phyloP scores from a whole-genome alignment of 1,284 basidiomycete species.

The Trichosporon asahii region DNA sequence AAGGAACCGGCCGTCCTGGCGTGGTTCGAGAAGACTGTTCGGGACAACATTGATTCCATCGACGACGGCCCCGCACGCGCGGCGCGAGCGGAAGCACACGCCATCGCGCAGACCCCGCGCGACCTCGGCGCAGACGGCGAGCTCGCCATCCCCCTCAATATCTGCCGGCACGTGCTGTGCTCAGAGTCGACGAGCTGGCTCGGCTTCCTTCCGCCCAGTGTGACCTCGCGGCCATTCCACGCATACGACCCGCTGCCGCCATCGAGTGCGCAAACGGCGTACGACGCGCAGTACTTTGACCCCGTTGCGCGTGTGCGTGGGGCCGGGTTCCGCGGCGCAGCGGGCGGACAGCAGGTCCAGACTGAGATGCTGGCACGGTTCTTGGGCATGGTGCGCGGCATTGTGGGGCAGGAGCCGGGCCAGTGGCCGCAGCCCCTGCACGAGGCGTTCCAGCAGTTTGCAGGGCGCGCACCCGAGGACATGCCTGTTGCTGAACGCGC shows the following conservation, averaged over 20 bases:
- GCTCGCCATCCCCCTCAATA: slow-evolving; percentile 47
- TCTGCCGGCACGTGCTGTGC: slow-evolving; percentile 72
- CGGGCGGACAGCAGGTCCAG: slow-evolving; percentile 5
- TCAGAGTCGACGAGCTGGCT: slow-evolving; percentile 62
- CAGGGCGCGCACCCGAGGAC: slow-evolving; percentile 16
- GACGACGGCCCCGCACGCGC: slow-evolving; percentile 29
- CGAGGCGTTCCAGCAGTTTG: slow-evolving; percentile 21
- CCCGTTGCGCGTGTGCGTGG: slow-evolving; percentile 21
- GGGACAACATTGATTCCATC: slow-evolving; percentile 27
- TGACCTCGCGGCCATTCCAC: slow-evolving; percentile 54
- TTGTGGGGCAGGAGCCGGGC: slow-evolving; percentile 15
- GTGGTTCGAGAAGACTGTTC: slow-evolving; percentile 65
- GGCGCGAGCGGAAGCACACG: slow-evolving; percentile 37
- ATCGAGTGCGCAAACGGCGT: slow-evolving; percentile 57
- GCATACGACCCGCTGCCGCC: slow-evolving; percentile 81
- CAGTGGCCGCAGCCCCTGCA: slow-evolving; percentile 21
- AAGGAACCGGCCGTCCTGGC: slow-evolving; percentile 63
- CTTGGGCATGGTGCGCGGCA: slow-evolving; percentile 20
- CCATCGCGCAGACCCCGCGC: slow-evolving; percentile 51
- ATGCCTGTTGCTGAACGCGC: slow-evolving; percentile 20
- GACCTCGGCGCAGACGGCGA: slow-evolving; percentile 30
- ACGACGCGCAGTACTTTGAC: slow-evolving; percentile 68
- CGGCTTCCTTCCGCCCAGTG: slow-evolving; percentile 65
- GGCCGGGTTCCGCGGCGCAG: slow-evolving; percentile 15
- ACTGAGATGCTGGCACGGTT: slow-evolving; percentile 20